These are phyloP conservation scores for Hygrocybe punicea DNA, from an alignment of 768 basidiomycete genomes.

Conservation along the genomic window DNA sequence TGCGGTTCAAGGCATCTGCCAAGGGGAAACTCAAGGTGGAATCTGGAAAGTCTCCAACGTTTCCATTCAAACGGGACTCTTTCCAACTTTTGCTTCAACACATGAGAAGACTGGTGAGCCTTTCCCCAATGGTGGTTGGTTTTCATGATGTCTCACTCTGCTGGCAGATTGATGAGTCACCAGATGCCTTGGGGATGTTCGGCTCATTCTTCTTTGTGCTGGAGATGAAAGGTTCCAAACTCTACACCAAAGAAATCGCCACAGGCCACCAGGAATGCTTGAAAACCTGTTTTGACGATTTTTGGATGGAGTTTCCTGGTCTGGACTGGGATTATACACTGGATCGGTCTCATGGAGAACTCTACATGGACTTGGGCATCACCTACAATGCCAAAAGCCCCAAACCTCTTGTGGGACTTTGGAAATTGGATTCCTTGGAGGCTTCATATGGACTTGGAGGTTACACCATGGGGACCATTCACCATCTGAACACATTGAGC, in stretches of 20 bases:
- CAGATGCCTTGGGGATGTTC: slow-evolving; percentile 7
- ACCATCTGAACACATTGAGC: slow-evolving; percentile 14
- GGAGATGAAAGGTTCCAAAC: slow-evolving; percentile 17
- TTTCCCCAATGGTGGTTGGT: not conserved
- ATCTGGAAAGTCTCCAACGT: not conserved
- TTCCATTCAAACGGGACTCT: slow-evolving; percentile 4
- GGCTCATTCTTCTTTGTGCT: slow-evolving; percentile 20
- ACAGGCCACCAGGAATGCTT: not conserved
- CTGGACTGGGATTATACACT: slow-evolving; percentile 17
- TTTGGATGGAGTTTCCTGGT: slow-evolving; percentile 8
- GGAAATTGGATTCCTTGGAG: slow-evolving; percentile 16
- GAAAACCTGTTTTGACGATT: not conserved
- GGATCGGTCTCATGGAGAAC: slow-evolving; percentile 10
- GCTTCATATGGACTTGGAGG: slow-evolving; percentile 18
- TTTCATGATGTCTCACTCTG: not conserved
- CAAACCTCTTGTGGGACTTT: slow-evolving; percentile 16
- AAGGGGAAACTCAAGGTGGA: not conserved
- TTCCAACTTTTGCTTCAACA: not conserved
- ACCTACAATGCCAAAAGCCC: not conserved
- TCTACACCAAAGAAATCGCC: not conserved
- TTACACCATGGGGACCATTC: slow-evolving; percentile 10
- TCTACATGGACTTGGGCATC: slow-evolving; percentile 15
- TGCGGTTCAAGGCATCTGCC: not conserved
- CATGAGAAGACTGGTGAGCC: slow-evolving; percentile 4
- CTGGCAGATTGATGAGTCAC: not conserved